A percentile compares a stretch with the other conserved stretches of the same genome.
Conservation (phyloP, 257 asterid species). For the Solanum sejunctum region DNA sequence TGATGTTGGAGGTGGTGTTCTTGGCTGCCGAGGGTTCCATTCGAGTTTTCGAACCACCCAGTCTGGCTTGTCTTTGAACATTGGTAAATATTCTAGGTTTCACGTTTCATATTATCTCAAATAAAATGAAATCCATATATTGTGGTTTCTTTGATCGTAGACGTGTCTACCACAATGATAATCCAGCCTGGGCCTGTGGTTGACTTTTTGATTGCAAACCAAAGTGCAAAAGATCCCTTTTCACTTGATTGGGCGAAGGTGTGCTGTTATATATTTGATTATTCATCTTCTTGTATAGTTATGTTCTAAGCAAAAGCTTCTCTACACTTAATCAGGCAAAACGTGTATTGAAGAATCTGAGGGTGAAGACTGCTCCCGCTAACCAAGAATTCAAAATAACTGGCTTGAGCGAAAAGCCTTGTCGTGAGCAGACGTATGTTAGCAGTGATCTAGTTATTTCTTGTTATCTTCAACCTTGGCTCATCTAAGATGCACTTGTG, state of each 20-base stretch:
- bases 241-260: constrained; percentile 80
- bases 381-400: constrained; percentile 78
- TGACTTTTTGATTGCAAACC: constrained; percentile 65
- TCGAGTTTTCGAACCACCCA: constrained; percentile 81
- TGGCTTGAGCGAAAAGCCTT: constrained; percentile 67
- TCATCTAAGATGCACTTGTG: not conserved
- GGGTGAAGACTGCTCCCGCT: constrained; percentile 59
- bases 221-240: constrained; percentile 65
- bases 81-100: constrained; percentile 31
- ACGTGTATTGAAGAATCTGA: constrained; percentile 62
- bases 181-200: constrained; percentile 75
- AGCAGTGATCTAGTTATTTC: not conserved
- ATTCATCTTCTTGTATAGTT: not conserved
- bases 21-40: constrained; percentile 86
- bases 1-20: constrained; percentile 89
- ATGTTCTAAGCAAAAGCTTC: not conserved
- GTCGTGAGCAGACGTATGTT: constrained; percentile 58
- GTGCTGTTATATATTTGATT: not conserved
- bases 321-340: constrained; percentile 46
- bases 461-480: not conserved
- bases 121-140: not conserved
- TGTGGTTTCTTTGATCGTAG: constrained; percentile 17
- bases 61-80: constrained; percentile 75
- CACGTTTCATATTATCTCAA: not conserved
- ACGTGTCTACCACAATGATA: constrained; percentile 85